Base-by-base conservation (phyloP, 176 grass and related monocot species). In the Carex pumila region DNA sequence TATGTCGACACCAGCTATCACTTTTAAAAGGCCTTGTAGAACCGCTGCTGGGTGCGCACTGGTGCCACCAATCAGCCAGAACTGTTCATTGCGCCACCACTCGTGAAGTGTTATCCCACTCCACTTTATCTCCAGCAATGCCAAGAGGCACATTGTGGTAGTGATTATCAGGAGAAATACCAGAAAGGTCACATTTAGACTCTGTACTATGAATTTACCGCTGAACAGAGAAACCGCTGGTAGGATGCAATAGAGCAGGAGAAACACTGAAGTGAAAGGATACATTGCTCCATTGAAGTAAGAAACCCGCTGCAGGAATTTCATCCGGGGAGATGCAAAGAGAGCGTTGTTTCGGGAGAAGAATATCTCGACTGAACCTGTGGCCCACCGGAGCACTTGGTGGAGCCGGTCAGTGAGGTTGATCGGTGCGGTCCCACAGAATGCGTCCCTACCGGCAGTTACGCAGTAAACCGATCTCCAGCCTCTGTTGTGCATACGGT, bases 71-170 rank as follows among this genome's bases (percentile, higher is more conserved):
- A 99, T 99, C 10, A 99, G 85, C 92, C 96, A 99, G 83, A 95
- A 99, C 86, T 99, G 96, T 88, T 99, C 96, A 61, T 95, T 99
- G 25, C 96, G 85, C 92, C 96, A 99, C 96, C 96, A 95, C 79
- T 99, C 96, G 15, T 99, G 85, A 65, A 99, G 85, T 36, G 96
- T 95, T 74, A 99, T 95, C 50, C 96, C 96, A 0, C 92, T 95
- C 96, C 93, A 99, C 66, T 84, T 92, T 71, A 99, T 99, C 91
- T 99, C 96, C 59, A 99, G 88, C 84, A 99, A 29, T 11, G 96
- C 96, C 0, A 99, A 88, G 52, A 95, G 65, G 81, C 93, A 95
- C 80, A 99, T 90, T 1, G 93, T 99, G 47, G 90, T 2, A 13
- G 93, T 95, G 79, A 99, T 95, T 19, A 89, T 13, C 56, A 95